phyloP scores from a whole-genome alignment of 2,329 filamentous ascomycete genomes.

The Monosporascus sp. region DNA sequence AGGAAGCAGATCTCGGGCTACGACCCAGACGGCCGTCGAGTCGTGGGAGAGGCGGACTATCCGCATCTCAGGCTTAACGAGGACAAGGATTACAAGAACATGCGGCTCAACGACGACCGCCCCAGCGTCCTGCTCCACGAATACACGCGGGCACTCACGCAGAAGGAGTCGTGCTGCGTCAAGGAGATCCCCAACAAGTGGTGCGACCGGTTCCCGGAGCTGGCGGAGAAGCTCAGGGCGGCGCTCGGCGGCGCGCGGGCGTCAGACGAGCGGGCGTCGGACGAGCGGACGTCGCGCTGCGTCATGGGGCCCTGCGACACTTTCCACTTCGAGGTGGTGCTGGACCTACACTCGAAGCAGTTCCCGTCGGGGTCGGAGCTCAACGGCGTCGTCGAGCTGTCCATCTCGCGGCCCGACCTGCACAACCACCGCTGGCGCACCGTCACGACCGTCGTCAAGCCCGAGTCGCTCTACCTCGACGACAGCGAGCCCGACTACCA shows the following conservation, averaged over 20 bases:
- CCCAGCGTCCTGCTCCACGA: slow-evolving; percentile 49
- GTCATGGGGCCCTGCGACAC: slow-evolving; percentile 45
- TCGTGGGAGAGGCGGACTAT: slow-evolving; percentile 32
- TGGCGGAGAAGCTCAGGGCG: slow-evolving; percentile 46
- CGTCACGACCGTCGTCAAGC: slow-evolving; percentile 52
- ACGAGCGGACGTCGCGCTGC: slow-evolving; percentile 27
- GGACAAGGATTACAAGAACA: slow-evolving; percentile 42
- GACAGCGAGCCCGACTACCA: slow-evolving; percentile 35
- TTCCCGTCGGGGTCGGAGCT: slow-evolving; percentile 57
- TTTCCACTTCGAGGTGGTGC: slow-evolving; percentile 57
- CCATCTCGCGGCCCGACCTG: slow-evolving; percentile 47
- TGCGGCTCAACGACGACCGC: slow-evolving; percentile 44
- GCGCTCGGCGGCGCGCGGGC: slow-evolving; percentile 40
- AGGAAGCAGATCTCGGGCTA: slow-evolving; percentile 22
- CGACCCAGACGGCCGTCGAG: slow-evolving; percentile 19
- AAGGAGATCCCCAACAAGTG: slow-evolving; percentile 50
- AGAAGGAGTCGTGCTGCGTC: slow-evolving; percentile 51
- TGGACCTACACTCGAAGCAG: slow-evolving; percentile 53
- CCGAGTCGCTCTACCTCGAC: slow-evolving; percentile 45
- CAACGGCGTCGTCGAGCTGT: slow-evolving; percentile 54
- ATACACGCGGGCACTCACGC: slow-evolving; percentile 50
- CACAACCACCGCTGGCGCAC: slow-evolving; percentile 57
- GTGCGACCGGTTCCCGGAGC: slow-evolving; percentile 53
- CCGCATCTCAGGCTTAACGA: slow-evolving; percentile 53
- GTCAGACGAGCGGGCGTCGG: slow-evolving; percentile 24